Conservation (phyloP, 495 filamentous ascomycete species). For the Penicillium nucicola region DNA sequence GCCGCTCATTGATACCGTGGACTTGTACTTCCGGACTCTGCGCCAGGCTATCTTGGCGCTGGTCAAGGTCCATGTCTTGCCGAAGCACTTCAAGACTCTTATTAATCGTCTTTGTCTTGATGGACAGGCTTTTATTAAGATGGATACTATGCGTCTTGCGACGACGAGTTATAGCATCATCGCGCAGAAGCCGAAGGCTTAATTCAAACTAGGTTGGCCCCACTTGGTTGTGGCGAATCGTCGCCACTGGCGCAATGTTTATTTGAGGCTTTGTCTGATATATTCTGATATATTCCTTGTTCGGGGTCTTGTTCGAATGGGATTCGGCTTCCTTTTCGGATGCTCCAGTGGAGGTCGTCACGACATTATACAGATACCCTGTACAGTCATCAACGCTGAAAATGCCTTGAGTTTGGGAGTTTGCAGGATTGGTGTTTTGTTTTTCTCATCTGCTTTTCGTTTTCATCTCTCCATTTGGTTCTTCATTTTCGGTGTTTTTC, state of each 20-base stretch:
- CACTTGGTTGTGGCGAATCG: neutral
- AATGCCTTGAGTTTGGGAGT: constrained; percentile 12
- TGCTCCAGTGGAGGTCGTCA: neutral
- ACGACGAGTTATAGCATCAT: constrained; percentile 62
- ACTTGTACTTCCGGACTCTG: constrained; percentile 57
- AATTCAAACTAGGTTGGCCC: neutral
- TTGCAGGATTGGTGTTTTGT: constrained; percentile 1
- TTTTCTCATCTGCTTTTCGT: too few species aligned
- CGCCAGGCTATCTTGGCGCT: constrained; percentile 51
- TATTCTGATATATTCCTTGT: too few species aligned
- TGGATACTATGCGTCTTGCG: constrained; percentile 58
- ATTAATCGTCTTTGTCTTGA: constrained; percentile 61
- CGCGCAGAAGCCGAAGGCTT: constrained; percentile 52
- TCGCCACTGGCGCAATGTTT: neutral
- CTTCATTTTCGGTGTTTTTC: neutral
- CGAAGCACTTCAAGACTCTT: constrained; percentile 59
- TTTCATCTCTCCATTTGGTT: neutral
- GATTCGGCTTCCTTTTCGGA: neutral
- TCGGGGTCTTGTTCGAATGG: too few species aligned
- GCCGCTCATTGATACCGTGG: constrained; percentile 58
- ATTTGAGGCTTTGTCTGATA: neutral
- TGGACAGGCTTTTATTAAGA: constrained; percentile 60
- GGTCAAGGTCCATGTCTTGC: constrained; percentile 50
- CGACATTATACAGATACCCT: constrained; percentile 16
- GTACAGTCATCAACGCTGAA: constrained; percentile 11